Evolutionary conservation across 768 basidiomycete species (phyloP).

Genomic region (Tylopilus felleus): DNA sequence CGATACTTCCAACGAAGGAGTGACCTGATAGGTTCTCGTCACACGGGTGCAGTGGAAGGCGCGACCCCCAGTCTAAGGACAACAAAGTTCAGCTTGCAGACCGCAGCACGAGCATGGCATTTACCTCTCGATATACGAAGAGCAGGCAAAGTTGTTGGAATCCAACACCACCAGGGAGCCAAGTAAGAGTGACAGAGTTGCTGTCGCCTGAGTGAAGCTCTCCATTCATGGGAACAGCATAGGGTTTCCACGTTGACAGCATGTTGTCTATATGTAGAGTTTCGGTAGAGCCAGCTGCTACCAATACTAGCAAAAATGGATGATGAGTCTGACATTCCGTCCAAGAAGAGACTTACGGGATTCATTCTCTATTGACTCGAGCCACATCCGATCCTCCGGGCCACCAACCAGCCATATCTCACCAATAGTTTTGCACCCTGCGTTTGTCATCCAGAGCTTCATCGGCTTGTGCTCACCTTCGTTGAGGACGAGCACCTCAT

Average conservation of each 20-base stretch:
- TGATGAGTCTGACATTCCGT: not conserved
- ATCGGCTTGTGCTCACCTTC: slow-evolving; percentile 67
- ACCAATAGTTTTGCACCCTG: slow-evolving; percentile 53
- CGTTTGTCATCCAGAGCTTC: slow-evolving; percentile 61
- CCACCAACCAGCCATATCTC: slow-evolving; percentile 73
- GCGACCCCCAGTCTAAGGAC: slow-evolving; percentile 40
- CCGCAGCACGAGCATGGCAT: not conserved
- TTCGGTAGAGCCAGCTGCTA: slow-evolving; percentile 30
- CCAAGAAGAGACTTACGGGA: slow-evolving; percentile 13
- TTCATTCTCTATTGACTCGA: slow-evolving; percentile 30
- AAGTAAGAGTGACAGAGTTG: slow-evolving; percentile 47
- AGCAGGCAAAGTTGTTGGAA: slow-evolving; percentile 55
- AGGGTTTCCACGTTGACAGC: slow-evolving; percentile 45
- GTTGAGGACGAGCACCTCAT: slow-evolving; percentile 47
- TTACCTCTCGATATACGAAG: slow-evolving; percentile 65
- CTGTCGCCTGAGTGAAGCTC: slow-evolving; percentile 47
- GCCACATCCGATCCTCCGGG: slow-evolving; percentile 61
- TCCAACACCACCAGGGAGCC: slow-evolving; percentile 50
- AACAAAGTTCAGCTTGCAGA: slow-evolving; percentile 3
- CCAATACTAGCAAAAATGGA: slow-evolving; percentile 15
- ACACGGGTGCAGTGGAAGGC: slow-evolving; percentile 59
- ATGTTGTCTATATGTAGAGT: slow-evolving; percentile 50
- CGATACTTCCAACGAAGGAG: slow-evolving; percentile 53
- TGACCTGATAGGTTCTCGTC: slow-evolving; percentile 55
- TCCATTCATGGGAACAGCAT: slow-evolving; percentile 39